Base-by-base conservation (phyloP, 1,139 yeast species). In the Saccharomycopsis crataegensis region DNA sequence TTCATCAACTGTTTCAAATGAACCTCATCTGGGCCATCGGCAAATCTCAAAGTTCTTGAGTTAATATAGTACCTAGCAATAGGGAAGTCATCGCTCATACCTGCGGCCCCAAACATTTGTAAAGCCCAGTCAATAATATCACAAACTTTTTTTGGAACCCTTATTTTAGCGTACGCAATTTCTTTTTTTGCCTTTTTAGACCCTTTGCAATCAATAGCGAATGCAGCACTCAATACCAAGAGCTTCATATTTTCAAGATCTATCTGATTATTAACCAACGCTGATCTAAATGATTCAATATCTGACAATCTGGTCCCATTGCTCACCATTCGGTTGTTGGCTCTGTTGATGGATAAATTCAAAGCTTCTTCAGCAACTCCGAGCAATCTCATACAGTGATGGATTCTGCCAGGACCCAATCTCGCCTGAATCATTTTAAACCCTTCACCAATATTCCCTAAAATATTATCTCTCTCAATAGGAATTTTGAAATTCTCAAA, bases 11-110 rank as follows among this genome's bases (percentile, higher is more conserved):
- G 88, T 60, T 72, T 71, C 65, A 80, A 70, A 65, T 83, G 88
- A 7, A 85, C 85, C 67, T 83, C 89, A 68, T 83, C 89, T 2
- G 90, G 89, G 8, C 89, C 88, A 64, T 83, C 90, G 16, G 89
- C 88, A 57, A 82, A 79, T 58, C 88, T 71, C 57, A 83, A 73
- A 43, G 85, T 80, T 65, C 89, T 73, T 57, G 78, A 73, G 58
- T 69, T 68, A 36, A 82, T 80, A 67, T 78, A 83, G 70, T 77
- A 68, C 58, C 75, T 67, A 1, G 87, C 82, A 62, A 83, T 71
- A 54, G 79, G 82, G 12, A 83, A 77, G 60, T 83, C 89, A 65
- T 82, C 83, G 37, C 78, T 73, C 14, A 83, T 76, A 53, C 89
- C 89, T 64, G 80, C 86, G 32, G 86, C 88, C 16, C 90, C 89